These are phyloP conservation scores for Chytriomyces sp. DNA, from an alignment of 192 early-diverging fungal genomes.

Conservation along the genomic window DNA sequence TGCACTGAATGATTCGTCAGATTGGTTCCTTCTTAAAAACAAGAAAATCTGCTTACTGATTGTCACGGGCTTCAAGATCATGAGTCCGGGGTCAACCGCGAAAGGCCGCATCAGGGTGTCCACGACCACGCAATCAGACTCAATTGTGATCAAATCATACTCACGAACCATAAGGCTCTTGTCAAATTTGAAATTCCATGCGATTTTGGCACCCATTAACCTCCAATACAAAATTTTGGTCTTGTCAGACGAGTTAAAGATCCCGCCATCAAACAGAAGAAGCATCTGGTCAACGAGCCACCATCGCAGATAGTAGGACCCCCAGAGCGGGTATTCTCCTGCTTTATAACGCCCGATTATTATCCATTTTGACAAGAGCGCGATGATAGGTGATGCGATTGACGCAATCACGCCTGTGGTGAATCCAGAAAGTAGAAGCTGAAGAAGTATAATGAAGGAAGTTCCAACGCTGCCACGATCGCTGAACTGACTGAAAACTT, in stretches of 20 bases:
- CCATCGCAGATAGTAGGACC: conserved; percentile 46
- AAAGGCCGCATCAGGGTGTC: conserved; percentile 42
- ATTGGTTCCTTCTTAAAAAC: neutral
- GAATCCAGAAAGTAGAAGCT: conserved; percentile 17
- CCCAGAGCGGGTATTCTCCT: conserved; percentile 49
- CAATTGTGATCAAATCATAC: conserved; percentile 49
- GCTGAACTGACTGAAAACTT: neutral
- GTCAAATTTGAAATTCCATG: conserved; percentile 35
- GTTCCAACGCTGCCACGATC: neutral
- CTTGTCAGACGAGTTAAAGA: conserved; percentile 29
- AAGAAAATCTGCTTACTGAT: conserved; percentile 28
- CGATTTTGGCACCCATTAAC: conserved; percentile 42
- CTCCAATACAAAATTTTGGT: conserved; percentile 28
- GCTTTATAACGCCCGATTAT: conserved; percentile 48
- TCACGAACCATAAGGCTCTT: conserved; percentile 36
- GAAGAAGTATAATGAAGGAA: neutral
- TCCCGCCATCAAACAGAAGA: conserved; percentile 25
- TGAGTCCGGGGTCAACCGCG: conserved; percentile 34
- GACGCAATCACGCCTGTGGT: conserved; percentile 6
- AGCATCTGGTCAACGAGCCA: conserved; percentile 45
- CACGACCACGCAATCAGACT: conserved; percentile 34
- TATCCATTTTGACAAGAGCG: conserved; percentile 46
- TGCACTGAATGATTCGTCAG: neutral
- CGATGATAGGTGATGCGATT: conserved; percentile 38
- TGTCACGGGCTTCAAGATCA: conserved; percentile 41